phyloP scores from a whole-genome alignment of 192 early-diverging fungal species.

The Umbelopsis vinacea region DNA sequence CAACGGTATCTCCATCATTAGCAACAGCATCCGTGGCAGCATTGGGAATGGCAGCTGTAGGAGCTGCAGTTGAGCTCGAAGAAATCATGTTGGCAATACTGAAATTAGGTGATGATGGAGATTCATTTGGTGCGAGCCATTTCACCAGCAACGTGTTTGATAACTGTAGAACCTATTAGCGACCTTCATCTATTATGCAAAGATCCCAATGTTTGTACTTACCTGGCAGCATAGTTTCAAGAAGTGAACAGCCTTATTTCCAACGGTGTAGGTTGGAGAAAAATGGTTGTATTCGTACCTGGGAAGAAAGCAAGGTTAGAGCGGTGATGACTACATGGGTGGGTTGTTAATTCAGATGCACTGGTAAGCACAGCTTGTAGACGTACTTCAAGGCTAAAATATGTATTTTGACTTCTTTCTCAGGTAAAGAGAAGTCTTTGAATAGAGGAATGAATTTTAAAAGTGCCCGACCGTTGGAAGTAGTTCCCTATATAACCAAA shows the following conservation, averaged over 20 bases:
- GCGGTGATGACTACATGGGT: too few species aligned
- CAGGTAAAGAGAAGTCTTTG: constrained; percentile 56
- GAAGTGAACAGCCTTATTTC: constrained; percentile 53
- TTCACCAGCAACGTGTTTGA: constrained; percentile 56
- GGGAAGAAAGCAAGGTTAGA: constrained; percentile 16
- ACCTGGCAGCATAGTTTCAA: constrained; percentile 66
- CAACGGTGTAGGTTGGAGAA: constrained; percentile 68
- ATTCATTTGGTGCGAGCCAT: constrained; percentile 51
- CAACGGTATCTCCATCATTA: constrained; percentile 53
- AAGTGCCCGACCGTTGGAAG: constrained; percentile 85
- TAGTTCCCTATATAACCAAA: constrained; percentile 60
- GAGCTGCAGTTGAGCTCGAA: constrained; percentile 31
- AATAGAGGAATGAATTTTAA: constrained; percentile 80
- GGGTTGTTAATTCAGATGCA: too few species aligned
- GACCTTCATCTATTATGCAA: background rate
- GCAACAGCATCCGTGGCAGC: constrained; percentile 31
- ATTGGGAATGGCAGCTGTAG: constrained; percentile 27
- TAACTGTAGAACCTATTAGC: constrained; percentile 42
- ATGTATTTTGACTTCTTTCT: constrained; percentile 60
- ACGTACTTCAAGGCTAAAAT: constrained; percentile 67
- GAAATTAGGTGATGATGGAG: constrained; percentile 47
- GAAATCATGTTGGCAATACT: constrained; percentile 23
- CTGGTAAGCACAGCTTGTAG: too few species aligned
- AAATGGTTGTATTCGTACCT: constrained; percentile 68
- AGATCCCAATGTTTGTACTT: background rate